Percentiles rank a stretch among this genome's conserved stretches.
phyloP scores from a whole-genome alignment of 2,329 filamentous ascomycete genomes.

The Aspergillus sp. region DNA sequence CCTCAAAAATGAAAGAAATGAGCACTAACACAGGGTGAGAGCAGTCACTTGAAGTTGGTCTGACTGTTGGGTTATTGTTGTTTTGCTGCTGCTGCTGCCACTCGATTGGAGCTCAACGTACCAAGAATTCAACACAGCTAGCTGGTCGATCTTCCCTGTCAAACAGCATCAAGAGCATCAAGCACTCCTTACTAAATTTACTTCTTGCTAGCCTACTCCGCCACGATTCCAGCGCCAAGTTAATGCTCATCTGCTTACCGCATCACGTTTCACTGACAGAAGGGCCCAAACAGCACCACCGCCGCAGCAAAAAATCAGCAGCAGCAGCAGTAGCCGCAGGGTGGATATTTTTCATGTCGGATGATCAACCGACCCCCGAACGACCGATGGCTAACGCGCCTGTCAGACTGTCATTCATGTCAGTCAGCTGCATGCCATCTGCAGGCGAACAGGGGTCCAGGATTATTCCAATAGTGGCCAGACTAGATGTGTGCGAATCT shows the following conservation, averaged over 20 bases:
- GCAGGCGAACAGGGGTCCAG: not conserved
- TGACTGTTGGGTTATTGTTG: not conserved
- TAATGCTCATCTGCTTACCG: too few species aligned
- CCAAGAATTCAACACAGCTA: not conserved
- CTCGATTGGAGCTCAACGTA: not conserved
- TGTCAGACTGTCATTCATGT: slow-evolving; percentile 5
- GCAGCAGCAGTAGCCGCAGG: not conserved
- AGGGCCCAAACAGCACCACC: not conserved
- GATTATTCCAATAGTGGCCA: not conserved
- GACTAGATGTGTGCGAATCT: not conserved
- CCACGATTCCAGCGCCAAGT: too few species aligned
- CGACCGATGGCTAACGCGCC: not conserved
- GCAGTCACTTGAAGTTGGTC: not conserved
- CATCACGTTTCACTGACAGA: not conserved
- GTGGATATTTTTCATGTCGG: not conserved
- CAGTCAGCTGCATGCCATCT: slow-evolving; percentile 6
- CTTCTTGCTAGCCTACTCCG: too few species aligned
- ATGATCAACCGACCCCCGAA: not conserved
- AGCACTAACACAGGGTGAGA: not conserved
- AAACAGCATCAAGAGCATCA: too few species aligned
- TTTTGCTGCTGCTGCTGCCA: not conserved
- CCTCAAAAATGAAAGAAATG: not conserved
- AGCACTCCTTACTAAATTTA: too few species aligned
- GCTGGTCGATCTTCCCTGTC: not conserved
- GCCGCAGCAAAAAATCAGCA: not conserved